A percentile compares a stretch with the other conserved stretches of the same genome.
phyloP scores from a whole-genome alignment of 768 basidiomycete genomes.

The Trametes sanguinea region DNA sequence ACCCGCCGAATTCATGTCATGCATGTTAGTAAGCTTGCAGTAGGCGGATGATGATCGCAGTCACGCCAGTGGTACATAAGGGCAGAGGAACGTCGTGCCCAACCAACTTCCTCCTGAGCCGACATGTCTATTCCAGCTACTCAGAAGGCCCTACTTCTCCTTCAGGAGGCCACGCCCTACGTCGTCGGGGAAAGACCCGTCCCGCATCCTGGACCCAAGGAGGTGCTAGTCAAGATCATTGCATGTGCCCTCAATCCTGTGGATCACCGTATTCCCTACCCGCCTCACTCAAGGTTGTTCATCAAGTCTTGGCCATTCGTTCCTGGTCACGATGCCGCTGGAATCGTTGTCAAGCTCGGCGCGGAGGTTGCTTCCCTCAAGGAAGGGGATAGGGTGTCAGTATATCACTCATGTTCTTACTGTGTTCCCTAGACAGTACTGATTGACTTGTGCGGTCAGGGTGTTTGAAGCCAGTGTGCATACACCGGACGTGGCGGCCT shows the following conservation, averaged over 20 bases:
- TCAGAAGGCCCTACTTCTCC: slow-evolving; percentile 20
- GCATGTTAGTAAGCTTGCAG: too few relatives aligned
- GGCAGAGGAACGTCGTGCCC: too few relatives aligned
- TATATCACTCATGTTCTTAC: neutral
- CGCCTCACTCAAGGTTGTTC: slow-evolving; percentile 28
- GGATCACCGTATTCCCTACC: slow-evolving; percentile 39
- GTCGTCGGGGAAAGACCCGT: slow-evolving; percentile 40
- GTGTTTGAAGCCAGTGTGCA: too few relatives aligned
- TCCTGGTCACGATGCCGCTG: slow-evolving; percentile 42
- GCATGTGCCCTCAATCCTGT: slow-evolving; percentile 36
- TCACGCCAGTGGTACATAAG: too few relatives aligned
- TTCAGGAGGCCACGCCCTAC: neutral
- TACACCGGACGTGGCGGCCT: slow-evolving; percentile 3
- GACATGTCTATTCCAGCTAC: slow-evolving; percentile 8
- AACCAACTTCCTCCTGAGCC: neutral
- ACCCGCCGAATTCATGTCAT: too few relatives aligned
- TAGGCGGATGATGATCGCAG: too few relatives aligned
- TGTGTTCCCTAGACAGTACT: too few relatives aligned
- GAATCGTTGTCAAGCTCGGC: slow-evolving; percentile 41
- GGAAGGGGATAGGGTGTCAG: slow-evolving; percentile 42
- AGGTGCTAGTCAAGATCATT: slow-evolving; percentile 36
- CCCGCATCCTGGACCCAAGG: slow-evolving; percentile 34
- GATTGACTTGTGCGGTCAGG: too few relatives aligned
- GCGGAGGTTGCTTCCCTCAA: slow-evolving; percentile 40
- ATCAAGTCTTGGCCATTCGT: slow-evolving; percentile 40